Conservation (phyloP, 2,329 filamentous ascomycete genomes). For the Leptographium wingfieldii region DNA sequence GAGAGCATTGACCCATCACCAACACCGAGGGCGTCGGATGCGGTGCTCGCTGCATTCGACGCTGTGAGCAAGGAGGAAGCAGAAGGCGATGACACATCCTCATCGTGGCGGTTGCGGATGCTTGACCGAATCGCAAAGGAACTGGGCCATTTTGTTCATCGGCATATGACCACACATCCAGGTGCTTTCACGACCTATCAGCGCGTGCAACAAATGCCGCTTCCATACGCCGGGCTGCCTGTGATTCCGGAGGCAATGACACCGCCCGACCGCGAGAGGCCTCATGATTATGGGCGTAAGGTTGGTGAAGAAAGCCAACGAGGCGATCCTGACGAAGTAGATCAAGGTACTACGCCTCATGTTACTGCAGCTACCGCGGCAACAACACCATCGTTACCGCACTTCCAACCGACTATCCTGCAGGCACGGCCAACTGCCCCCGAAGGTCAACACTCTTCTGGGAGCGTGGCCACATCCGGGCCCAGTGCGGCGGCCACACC, state of each 20-base stretch:
- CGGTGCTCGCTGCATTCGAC: slow-evolving; percentile 10
- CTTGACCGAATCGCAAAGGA: slow-evolving; percentile 79
- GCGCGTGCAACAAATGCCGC: slow-evolving; percentile 47
- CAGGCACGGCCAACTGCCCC: slow-evolving; percentile 25
- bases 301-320: slow-evolving; percentile 4
- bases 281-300: slow-evolving; percentile 2
- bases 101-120: slow-evolving; percentile 59
- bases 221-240: slow-evolving; percentile 69
- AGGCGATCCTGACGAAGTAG: slow-evolving; percentile 4
- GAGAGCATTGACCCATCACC: slow-evolving; percentile 24
- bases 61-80: slow-evolving; percentile 13
- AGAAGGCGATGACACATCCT: slow-evolving; percentile 21
- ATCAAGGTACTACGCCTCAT: slow-evolving; percentile 3
- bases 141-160: slow-evolving; percentile 69
- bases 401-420: slow-evolving; percentile 36
- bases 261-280: slow-evolving; percentile 7
- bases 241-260: slow-evolving; percentile 42
- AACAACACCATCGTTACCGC: slow-evolving; percentile 25
- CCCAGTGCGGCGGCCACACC: not conserved
- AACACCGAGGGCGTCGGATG: slow-evolving; percentile 31
- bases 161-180: slow-evolving; percentile 67
- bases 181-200: slow-evolving; percentile 79
- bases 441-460: slow-evolving; percentile 15
- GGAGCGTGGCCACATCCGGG: slow-evolving; percentile 5
- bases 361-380: slow-evolving; percentile 5